Conservation (phyloP, 208 protist species). For the Tritrichomonas musculus region DNA sequence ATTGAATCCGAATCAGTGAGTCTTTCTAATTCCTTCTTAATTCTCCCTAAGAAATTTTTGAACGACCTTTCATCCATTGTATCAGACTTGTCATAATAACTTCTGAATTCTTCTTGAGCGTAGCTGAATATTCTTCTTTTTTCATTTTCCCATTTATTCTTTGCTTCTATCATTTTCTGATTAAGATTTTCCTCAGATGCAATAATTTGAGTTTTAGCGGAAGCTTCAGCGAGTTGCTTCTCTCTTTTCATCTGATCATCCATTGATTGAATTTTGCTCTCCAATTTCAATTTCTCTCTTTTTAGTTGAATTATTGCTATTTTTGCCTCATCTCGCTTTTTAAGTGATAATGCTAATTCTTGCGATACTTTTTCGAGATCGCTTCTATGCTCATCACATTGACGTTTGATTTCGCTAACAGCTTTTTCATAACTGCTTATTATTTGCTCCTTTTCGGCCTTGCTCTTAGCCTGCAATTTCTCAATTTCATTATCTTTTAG, state of each 20-base stretch:
- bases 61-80: background rate
- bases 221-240: background rate
- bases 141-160: background rate
- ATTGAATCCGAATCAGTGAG: background rate
- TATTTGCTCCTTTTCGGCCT: background rate
- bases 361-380: background rate
- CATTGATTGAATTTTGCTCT: background rate
- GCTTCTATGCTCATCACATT: background rate
- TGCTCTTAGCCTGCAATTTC: background rate
- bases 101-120: background rate
- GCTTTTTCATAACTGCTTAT: background rate
- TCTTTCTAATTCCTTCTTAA: background rate
- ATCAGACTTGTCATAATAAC: background rate
- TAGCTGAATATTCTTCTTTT: background rate
- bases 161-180: background rate
- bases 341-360: background rate
- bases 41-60: background rate
- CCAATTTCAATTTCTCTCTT: background rate
- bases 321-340: background rate
- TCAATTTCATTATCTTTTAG: background rate
- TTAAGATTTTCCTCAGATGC: background rate
- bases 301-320: background rate
- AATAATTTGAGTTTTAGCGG: background rate
- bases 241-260: background rate
- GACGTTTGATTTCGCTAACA: background rate